phyloP scores from a whole-genome alignment of 192 early-diverging fungal species.

The Entrophospora sp. region DNA sequence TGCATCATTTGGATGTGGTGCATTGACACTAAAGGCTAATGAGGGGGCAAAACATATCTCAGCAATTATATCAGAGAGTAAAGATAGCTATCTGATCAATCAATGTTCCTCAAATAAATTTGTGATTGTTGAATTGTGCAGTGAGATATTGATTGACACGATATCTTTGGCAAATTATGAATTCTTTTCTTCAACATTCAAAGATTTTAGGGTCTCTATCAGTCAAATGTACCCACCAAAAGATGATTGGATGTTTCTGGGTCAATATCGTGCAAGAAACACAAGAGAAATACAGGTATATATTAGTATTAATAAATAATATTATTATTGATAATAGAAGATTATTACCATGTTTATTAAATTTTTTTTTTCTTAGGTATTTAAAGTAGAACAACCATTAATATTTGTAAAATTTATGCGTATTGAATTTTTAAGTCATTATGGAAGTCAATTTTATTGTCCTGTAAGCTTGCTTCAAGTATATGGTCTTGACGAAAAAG shows the following conservation, averaged over 20 bases:
- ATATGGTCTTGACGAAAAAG: constrained; percentile 88
- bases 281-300: constrained; percentile 73
- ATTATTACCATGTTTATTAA: neutral
- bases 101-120: constrained; percentile 74
- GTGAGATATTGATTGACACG: constrained; percentile 85
- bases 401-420: constrained; percentile 81
- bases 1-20: constrained; percentile 90
- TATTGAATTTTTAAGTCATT: constrained; percentile 81
- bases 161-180: constrained; percentile 91
- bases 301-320: neutral
- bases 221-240: constrained; percentile 69
- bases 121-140: constrained; percentile 90
- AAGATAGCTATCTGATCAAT: constrained; percentile 96
- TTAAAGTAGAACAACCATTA: constrained; percentile 62
- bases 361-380: constrained; percentile 48
- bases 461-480: constrained; percentile 81
- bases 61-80: constrained; percentile 79
- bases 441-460: constrained; percentile 90
- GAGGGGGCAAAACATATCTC: constrained; percentile 73
- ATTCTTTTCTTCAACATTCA: constrained; percentile 92
- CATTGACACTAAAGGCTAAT: constrained; percentile 75
- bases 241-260: constrained; percentile 71
- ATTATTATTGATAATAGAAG: too few species aligned
- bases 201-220: constrained; percentile 74
- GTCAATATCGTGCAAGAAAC: constrained; percentile 79